Base-by-base conservation (phyloP, 176 grass and related monocot genomes). In the Oryza longistaminata region DNA sequence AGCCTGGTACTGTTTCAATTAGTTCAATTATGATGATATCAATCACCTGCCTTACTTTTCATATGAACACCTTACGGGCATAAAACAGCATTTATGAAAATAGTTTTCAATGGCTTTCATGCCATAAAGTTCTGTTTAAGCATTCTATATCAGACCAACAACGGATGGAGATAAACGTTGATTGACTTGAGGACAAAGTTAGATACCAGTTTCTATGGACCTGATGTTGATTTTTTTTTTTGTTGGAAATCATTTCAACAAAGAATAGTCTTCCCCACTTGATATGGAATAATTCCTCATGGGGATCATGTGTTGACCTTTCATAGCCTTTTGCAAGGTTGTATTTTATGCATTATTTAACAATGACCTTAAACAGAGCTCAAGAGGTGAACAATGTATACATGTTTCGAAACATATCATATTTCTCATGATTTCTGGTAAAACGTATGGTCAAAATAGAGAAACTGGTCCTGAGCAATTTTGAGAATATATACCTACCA, bases 401-500 rank as follows among this genome's bases (percentile, higher is more conserved):
- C 27, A 61, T 75, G 71, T 75, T 73, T 82, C 34, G 39, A 8
- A 68, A 72, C 10, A 78, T 31, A 83, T 16, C 5, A 40, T 69
- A 29, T 66, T 82, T 49, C 61, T 42, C 22, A 2, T 61, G 35
- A 74, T 83, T 35, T 86, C 31, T 37, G 43, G 15, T 21, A 73
- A 73, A 48, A 78, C 25, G 7, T 39, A 50, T 60, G 58, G 67
- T 86, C 17, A 68, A 81, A 82, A 34, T 24, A 83, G 35, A 72
- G 31, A 77, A 72, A 25, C 16, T 14, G 37, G 60, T 69, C 48
- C 42, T 44, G 1, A 17, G 25, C 1, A 13, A 82, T 90, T 72
- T 72, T 12, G 37, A 68, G 84, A 87, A 90, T 90, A 90, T 79
- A 83, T 90, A 50, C 61, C 74, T 42, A 50, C 45, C 72, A 68